A percentile compares a stretch with the other conserved stretches of the same genome.
Conservation (phyloP, 805 yeast genomes). For the Candida morakotiae region DNA sequence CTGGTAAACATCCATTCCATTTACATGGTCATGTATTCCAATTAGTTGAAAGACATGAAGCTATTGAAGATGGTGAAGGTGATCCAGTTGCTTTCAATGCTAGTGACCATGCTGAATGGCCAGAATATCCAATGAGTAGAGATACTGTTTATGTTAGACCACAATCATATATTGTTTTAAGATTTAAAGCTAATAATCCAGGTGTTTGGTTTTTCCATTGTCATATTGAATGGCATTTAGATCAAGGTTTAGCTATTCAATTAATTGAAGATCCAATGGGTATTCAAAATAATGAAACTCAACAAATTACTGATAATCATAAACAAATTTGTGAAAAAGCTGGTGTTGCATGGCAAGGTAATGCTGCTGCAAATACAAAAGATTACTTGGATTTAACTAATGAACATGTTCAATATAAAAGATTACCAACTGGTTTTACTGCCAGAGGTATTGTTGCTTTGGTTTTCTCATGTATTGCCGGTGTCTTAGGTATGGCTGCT, state of each 20-base stretch:
- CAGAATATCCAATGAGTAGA: constrained; percentile 59
- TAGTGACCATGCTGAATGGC: constrained; percentile 38
- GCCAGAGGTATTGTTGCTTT: constrained; percentile 93
- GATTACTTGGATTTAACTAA: constrained; percentile 68
- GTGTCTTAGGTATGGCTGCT: constrained; percentile 72
- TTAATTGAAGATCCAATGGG: constrained; percentile 67
- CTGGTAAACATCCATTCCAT: constrained; percentile 78
- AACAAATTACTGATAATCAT: constrained; percentile 61
- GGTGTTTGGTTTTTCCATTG: constrained; percentile 96
- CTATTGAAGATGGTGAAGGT: constrained; percentile 47
- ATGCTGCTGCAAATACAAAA: constrained; percentile 80
- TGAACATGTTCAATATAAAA: constrained; percentile 61
- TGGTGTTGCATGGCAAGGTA: constrained; percentile 59
- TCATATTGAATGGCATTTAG: constrained; percentile 82
- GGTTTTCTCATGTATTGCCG: constrained; percentile 85
- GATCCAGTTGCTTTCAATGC: constrained; percentile 44
- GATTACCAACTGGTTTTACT: constrained; percentile 86
- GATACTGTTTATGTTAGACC: constrained; percentile 70
- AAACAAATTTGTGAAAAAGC: constrained; percentile 54
- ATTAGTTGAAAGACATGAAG: constrained; percentile 50
- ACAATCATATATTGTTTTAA: constrained; percentile 61
- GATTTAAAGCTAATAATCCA: constrained; percentile 83
- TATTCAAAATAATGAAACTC: constrained; percentile 37
- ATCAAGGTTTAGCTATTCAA: constrained; percentile 73
- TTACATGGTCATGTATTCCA: constrained; percentile 74